Evolutionary conservation across 1,284 basidiomycete species (phyloP).

Genomic region (Trichosporon ovoides): DNA sequence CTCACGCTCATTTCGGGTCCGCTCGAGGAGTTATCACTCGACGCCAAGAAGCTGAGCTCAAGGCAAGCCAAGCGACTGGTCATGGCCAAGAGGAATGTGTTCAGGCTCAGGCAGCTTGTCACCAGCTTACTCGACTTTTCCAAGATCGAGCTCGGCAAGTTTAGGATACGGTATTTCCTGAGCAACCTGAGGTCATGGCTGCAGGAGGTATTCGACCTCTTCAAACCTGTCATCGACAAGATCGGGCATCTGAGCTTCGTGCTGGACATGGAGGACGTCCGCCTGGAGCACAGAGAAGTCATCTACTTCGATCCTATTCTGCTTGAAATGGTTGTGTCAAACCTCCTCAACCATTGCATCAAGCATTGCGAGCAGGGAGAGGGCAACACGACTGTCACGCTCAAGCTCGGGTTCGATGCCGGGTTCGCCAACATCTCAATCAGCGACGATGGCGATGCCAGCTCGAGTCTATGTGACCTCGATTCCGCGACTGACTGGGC

Average conservation of each 20-base stretch:
- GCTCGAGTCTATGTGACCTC: constrained; percentile 31
- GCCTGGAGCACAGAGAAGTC: constrained; percentile 20
- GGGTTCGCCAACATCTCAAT: constrained; percentile 36
- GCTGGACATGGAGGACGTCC: background rate
- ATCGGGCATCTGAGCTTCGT: constrained; percentile 22
- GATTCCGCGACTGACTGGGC: constrained; percentile 28
- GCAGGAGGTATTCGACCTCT: constrained; percentile 44
- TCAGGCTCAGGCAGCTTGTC: constrained; percentile 39
- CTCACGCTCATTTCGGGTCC: constrained; percentile 42
- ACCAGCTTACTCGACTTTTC: constrained; percentile 46
- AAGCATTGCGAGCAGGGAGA: constrained; percentile 43
- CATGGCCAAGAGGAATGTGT: constrained; percentile 42
- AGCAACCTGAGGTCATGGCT: constrained; percentile 42
- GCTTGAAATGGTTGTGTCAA: constrained; percentile 47
- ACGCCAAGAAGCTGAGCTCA: constrained; percentile 10
- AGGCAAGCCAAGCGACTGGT: constrained; percentile 29
- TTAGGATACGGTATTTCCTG: constrained; percentile 42
- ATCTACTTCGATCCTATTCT: constrained; percentile 46
- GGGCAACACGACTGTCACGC: constrained; percentile 31
- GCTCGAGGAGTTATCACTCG: constrained; percentile 36
- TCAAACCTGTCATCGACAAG: constrained; percentile 38
- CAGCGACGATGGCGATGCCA: constrained; percentile 49
- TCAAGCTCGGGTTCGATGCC: constrained; percentile 29
- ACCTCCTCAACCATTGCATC: constrained; percentile 46
- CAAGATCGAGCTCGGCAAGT: constrained; percentile 40